Conservation (phyloP, 805 yeast species). For the Scheffersomyces ergatensis region DNA sequence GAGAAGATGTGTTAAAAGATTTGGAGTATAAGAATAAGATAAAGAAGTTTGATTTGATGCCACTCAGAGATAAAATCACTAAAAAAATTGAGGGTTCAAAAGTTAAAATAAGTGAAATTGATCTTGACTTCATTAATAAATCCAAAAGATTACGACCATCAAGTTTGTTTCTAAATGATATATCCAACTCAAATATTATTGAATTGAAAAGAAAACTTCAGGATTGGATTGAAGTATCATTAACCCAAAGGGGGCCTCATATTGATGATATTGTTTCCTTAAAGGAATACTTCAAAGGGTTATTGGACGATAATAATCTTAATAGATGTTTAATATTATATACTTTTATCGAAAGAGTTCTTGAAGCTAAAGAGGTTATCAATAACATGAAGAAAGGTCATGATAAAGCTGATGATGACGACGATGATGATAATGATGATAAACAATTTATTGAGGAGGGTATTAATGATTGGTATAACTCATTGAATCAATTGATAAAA, state of each 20-base stretch:
- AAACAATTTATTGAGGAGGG: constrained; percentile 6
- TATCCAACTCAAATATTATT: background rate
- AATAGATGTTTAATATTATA: constrained; percentile 16
- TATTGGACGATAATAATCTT: constrained; percentile 14
- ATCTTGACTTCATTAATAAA: constrained; percentile 18
- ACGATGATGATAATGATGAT: background rate
- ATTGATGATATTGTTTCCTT: constrained; percentile 25
- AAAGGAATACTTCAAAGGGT: constrained; percentile 13
- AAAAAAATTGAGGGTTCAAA: constrained; percentile 10
- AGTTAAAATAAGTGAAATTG: constrained; percentile 10
- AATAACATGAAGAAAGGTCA: constrained; percentile 2
- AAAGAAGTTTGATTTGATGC: constrained; percentile 20
- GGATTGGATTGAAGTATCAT: constrained; percentile 25
- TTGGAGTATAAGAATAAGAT: constrained; percentile 25
- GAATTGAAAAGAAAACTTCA: constrained; percentile 15
- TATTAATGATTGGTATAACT: constrained; percentile 7
- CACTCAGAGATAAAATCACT: constrained; percentile 25
- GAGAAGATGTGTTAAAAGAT: constrained; percentile 35
- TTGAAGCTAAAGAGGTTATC: background rate
- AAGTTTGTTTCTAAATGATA: constrained; percentile 14
- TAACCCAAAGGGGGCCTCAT: constrained; percentile 35
- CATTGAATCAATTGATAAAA: constrained; percentile 1
- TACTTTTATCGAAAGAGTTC: constrained; percentile 6
- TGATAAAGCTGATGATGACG: too few relatives aligned
- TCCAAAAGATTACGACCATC: constrained; percentile 11